These are phyloP conservation scores for Cucurbita moschata DNA, from an alignment of 306 rosid genomes.

Conservation along the genomic window DNA sequence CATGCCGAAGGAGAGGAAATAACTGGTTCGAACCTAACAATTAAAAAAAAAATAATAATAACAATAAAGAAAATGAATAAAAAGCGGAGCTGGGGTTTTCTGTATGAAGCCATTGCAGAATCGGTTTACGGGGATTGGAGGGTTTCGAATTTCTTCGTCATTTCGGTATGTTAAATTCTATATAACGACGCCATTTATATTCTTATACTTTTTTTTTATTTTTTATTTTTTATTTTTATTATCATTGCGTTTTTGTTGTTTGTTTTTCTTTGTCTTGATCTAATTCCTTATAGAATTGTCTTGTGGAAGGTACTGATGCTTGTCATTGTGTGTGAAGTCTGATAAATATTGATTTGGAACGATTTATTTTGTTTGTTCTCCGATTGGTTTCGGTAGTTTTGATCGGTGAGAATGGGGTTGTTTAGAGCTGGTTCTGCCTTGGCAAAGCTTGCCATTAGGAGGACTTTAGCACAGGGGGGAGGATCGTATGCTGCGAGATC, in stretches of 20 bases:
- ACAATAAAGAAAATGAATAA: not conserved
- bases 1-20: not conserved
- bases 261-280: not conserved
- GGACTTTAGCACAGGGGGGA: constrained; percentile 36
- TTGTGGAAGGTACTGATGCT: not conserved
- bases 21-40: not conserved
- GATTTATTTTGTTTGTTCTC: not conserved
- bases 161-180: not conserved
- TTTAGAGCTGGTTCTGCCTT: constrained; percentile 63
- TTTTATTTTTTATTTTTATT: too few relatives aligned
- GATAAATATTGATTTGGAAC: not conserved
- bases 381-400: not conserved
- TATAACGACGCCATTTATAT: not conserved
- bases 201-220: not conserved
- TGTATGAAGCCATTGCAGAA: not conserved
- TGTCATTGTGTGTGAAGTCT: not conserved
- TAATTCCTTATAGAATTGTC: not conserved
- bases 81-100: not conserved
- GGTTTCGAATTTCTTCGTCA: constrained; percentile 1
- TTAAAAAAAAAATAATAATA: not conserved
- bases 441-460: constrained; percentile 58
- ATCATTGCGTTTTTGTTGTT: not conserved
- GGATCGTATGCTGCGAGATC: constrained; percentile 44
- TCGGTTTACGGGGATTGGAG: not conserved
- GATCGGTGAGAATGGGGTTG: constrained; percentile 54